Evolutionary conservation across 2,329 filamentous ascomycete species (phyloP), one percentile per base, ranked within the genome.

Genomic region (Thermothelomyces thermophilus): DNA sequence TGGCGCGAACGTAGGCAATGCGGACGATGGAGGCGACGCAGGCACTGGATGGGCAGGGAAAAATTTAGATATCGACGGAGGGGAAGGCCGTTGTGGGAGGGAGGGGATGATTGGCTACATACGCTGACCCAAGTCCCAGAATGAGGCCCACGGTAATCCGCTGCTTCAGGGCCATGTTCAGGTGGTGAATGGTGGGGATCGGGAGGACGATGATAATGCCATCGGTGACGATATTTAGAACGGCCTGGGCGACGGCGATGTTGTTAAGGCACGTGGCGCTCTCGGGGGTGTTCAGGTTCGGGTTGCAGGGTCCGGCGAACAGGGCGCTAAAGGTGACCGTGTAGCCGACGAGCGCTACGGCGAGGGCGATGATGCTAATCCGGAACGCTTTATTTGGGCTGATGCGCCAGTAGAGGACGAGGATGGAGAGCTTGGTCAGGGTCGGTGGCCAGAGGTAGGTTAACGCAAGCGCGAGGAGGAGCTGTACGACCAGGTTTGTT

Each of bases 151-250:
- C 63, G 1, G 63, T 66, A 16, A 72, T 48, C 54, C 73, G 74
- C 52, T 75, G 72, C 46, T 67, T 69, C 41, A 52, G 58, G 0
- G 69, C 67, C 58, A 75, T 67, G 33, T 70, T 65, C 5, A 75
- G 62, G 5, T 58, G 61, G 51, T 67, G 62, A 11, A 76, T 63
- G 10, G 71, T 70, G 2, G 66, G 65, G 42, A 74, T 66, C 1
- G 73, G 73, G 9, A 75, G 60, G 1, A 65, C 52, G 51, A 72
- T 70, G 40, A 73, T 68, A 11, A 71, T 53, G 8, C 73, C 47
- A 56, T 75, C 71, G 26, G 71, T 72, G 31, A 68, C 43, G 45
- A 76, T 73, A 57, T 74, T 74, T 13, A 73, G 60, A 1, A 68
- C 67, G 0, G 73, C 70, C 50, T 73, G 71, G 33, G 67, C 62